Base-by-base conservation (phyloP, 2,329 filamentous ascomycete species). In the Penicillium griseofulvum region DNA sequence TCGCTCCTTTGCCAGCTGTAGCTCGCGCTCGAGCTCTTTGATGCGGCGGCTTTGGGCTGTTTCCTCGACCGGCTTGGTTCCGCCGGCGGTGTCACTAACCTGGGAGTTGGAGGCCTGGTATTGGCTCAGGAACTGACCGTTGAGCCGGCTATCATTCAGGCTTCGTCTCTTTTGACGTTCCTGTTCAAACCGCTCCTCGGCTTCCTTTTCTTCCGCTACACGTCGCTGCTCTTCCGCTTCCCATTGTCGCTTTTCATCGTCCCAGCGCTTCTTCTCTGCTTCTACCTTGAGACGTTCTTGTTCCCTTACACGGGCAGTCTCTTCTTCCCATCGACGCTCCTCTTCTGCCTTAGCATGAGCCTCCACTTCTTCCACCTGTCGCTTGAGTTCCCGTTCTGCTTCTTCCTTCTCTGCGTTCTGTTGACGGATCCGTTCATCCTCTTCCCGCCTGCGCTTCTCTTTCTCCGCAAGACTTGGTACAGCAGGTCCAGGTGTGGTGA, bases 381-480 rank as follows among this genome's bases (percentile, higher is more conserved):
- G 70, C 36, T 65, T 69, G 19, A 73, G 77, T 38, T 75, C 75
- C 54, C 76, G 77, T 59, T 83, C 81, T 6, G 76, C 78, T 56
- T 84, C 81, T 61, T 85, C 81, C 9, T 44, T 63, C 31, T 59
- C 59, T 16, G 52, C 57, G 9, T 76, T 76, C 52, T 81, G 74
- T 22, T 76, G 62, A 41, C 75, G 77, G 49, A 78, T 65, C 22
- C 77, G 75, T 60, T 83, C 81, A 54, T 83, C 81, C 66, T 85
- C 83, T 65, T 87, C 83, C 51, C 77, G 78, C 45, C 82, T 77
- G 61, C 77, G 77, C 42, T 88, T 88, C 73, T 96, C 89, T 76
- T 96, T 97, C 65, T 96, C 92, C 3, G 87, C 89, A 60, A 91
- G 65, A 68, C 80, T 93, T 1, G 92, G 91, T 10, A 97, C 90